phyloP scores from a whole-genome alignment of 768 basidiomycete species.

The Psilocybe cyanescens region DNA sequence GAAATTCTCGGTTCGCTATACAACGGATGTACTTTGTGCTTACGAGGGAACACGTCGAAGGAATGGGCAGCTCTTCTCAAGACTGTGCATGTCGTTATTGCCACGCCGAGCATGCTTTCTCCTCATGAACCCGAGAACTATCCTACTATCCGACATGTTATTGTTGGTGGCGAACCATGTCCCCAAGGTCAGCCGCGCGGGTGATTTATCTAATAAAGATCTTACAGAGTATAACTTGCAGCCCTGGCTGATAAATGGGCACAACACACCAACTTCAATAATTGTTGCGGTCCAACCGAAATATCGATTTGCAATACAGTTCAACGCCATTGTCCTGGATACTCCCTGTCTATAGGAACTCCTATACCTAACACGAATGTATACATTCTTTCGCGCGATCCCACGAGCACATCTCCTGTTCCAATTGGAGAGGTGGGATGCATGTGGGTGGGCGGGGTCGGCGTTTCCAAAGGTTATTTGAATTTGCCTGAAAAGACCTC shows the following conservation, averaged over 20 bases:
- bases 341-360: slow-evolving; percentile 46
- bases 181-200: slow-evolving; percentile 39
- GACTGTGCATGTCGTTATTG: slow-evolving; percentile 55
- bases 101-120: slow-evolving; percentile 54
- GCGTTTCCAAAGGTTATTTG: slow-evolving; percentile 30
- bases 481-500: slow-evolving; percentile 36
- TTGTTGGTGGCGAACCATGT: slow-evolving; percentile 57
- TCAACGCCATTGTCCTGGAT: slow-evolving; percentile 42
- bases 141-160: slow-evolving; percentile 51
- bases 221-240: slow-evolving; percentile 7
- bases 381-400: slow-evolving; percentile 29
- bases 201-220: background rate
- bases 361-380: slow-evolving; percentile 56
- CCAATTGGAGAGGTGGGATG: slow-evolving; percentile 25
- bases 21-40: slow-evolving; percentile 56
- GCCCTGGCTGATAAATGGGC: slow-evolving; percentile 49
- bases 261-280: slow-evolving; percentile 43
- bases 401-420: slow-evolving; percentile 8
- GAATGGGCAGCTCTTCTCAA: slow-evolving; percentile 56
- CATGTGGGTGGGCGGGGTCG: slow-evolving; percentile 52
- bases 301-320: slow-evolving; percentile 60
- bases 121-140: slow-evolving; percentile 53
- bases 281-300: slow-evolving; percentile 60
- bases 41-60: slow-evolving; percentile 52
- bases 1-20: slow-evolving; percentile 54